Percentiles rank a stretch among this genome's conserved stretches.
Conservation (phyloP, 139 green algal species). For the Tetradesmus obliquus region DNA sequence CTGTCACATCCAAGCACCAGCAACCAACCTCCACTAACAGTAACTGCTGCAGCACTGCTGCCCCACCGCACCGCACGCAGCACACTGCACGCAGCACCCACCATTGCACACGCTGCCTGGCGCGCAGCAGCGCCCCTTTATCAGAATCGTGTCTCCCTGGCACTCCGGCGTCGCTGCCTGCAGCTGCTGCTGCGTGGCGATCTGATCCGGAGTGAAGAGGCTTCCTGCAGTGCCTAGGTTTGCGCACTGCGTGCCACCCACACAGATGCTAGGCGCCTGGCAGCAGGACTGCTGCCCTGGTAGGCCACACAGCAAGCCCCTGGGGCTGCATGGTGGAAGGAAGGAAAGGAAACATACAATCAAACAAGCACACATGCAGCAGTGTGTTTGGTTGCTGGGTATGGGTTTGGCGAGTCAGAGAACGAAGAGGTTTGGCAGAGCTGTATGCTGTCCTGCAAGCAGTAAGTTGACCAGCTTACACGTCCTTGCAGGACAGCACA, state of each 20-base stretch:
- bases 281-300: conserved; percentile 26
- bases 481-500: background rate
- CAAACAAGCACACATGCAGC: too few species aligned
- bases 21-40: background rate
- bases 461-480: too few species aligned
- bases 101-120: conserved; percentile 29
- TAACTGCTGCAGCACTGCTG: background rate
- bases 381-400: too few species aligned
- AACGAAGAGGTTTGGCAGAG: too few species aligned
- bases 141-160: conserved; percentile 12
- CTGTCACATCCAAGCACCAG: background rate
- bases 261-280: background rate
- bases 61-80: too few species aligned
- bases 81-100: background rate
- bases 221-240: background rate
- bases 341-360: background rate
- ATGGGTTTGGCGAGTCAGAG: too few species aligned
- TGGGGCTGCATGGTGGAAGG: background rate
- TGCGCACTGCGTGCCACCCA: conserved; percentile 17
- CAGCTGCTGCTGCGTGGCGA: conserved; percentile 39
- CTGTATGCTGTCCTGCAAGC: too few species aligned
- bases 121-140: conserved; percentile 6
- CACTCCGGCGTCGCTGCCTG: conserved; percentile 25
- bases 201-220: background rate
- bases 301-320: conserved; percentile 2